A percentile compares a stretch with the other conserved stretches of the same genome.
phyloP scores from a whole-genome alignment of 257 asterid genomes.

The Solanum paucissectum region DNA sequence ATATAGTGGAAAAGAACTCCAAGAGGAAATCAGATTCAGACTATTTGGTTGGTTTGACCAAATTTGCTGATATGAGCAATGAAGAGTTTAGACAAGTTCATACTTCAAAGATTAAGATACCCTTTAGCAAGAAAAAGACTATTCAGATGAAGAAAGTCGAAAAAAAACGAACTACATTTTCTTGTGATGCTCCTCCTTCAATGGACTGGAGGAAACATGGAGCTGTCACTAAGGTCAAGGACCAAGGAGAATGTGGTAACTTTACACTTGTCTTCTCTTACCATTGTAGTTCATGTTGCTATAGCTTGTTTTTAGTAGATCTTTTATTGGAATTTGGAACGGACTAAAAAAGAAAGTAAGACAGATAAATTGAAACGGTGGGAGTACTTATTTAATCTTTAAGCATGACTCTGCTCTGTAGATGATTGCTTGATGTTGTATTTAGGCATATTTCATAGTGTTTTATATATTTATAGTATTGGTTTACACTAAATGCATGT shows the following conservation, averaged over 20 bases:
- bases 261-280: background rate
- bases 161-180: background rate
- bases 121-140: background rate
- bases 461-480: background rate
- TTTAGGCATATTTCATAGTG: background rate
- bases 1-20: conserved; percentile 9
- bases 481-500: background rate
- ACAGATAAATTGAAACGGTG: background rate
- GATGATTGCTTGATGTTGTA: background rate
- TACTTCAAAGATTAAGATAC: background rate
- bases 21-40: background rate
- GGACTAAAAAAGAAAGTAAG: background rate
- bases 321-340: background rate
- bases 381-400: background rate
- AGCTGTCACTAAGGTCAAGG: conserved; percentile 20
- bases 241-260: conserved; percentile 20
- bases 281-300: background rate
- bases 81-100: conserved; percentile 16
- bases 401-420: background rate
- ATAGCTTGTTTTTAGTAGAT: background rate
- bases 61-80: conserved; percentile 22
- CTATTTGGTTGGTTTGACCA: conserved; percentile 15
- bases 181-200: conserved; percentile 14
- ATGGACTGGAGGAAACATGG: conserved; percentile 30
- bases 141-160: background rate